Percentiles rank a stretch among this genome's conserved stretches.
phyloP scores from a whole-genome alignment of 768 basidiomycete genomes.

The Xerocomus spinulosus region DNA sequence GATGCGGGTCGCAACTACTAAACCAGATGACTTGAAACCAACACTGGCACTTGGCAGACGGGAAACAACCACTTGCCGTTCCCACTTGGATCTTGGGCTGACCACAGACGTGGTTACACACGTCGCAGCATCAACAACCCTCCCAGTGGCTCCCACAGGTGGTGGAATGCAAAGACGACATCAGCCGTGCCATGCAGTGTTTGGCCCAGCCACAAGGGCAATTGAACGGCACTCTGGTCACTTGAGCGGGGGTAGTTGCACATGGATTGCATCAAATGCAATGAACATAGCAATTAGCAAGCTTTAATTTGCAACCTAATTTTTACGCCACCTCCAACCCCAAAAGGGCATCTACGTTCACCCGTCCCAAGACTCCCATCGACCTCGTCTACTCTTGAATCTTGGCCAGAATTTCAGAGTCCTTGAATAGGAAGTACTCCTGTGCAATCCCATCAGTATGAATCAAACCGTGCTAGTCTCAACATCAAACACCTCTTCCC shows the following conservation, averaged over 20 bases:
- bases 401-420: slow-evolving; percentile 93
- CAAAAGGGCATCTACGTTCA: background rate
- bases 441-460: slow-evolving; percentile 30
- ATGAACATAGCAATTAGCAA: slow-evolving; percentile 21
- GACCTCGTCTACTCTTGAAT: slow-evolving; percentile 68
- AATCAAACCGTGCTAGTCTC: background rate
- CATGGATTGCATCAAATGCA: slow-evolving; percentile 24
- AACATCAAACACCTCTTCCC: slow-evolving; percentile 74
- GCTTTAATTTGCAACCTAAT: slow-evolving; percentile 9
- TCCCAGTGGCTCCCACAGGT: too few relatives aligned
- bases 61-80: too few relatives aligned
- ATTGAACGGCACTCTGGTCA: background rate
- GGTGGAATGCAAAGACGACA: too few relatives aligned
- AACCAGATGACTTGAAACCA: background rate
- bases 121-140: too few relatives aligned
- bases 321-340: slow-evolving; percentile 1
- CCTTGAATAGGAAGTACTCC: slow-evolving; percentile 96
- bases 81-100: too few relatives aligned
- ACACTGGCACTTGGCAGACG: background rate
- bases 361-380: background rate
- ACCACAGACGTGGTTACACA: too few relatives aligned
- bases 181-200: slow-evolving; percentile 2
- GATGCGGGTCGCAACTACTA: slow-evolving; percentile 3
- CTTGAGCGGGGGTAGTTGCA: slow-evolving; percentile 29
- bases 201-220: background rate